Base-by-base conservation (phyloP, 2,329 filamentous ascomycete species). In the Stylonectria norvegica region DNA sequence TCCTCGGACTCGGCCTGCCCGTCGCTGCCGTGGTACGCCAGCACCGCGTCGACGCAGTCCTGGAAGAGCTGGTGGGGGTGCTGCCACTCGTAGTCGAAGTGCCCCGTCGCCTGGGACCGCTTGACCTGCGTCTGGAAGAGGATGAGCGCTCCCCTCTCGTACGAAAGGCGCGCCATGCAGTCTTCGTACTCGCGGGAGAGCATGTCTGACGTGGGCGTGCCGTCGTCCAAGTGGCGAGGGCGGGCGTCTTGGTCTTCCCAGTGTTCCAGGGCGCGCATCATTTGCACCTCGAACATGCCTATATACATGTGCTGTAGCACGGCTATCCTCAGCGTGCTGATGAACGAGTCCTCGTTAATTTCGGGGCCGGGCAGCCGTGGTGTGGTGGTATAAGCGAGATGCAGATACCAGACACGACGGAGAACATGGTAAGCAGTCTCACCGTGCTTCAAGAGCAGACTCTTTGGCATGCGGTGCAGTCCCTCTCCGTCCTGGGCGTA, bases 181-280 rank as follows among this genome's bases (percentile, higher is more conserved):
- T 56, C 52, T 1, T 15, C 10, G 15, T 43, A 39, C n/a, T 55
- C 48, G 1, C 42, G 36, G 3, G 31, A 14, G 8, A 55, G 42
- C 1, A 55, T 48, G 5, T 43, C 30, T 18, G 48, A 47, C 5
- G 41, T 16, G n/a, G 40, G 50, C 4, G 37, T 42, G 17, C 11
- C 20, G 7, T 9, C 33, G 27, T 22, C 40, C 19, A 15, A 40
- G 33, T 5, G 22, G 38, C 10, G n/a, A n/a, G n/a, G n/a, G n/a
- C n/a, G n/a, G n/a, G 36, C 22, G 15, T 53, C 47, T 19, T 56
- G 49, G 40, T 49, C 38, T 18, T 45, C 36, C 53, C 56, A 56
- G 15, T 42, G 47, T 27, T 30, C 36, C 30, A 52, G 40, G 8
- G 53, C 50, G 9, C 27, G 25, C 2, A 38, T 40, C 5, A 56